Evolutionary conservation across 73 alveolate species (phyloP), one percentile per base, ranked within the genome.

Genomic region (Stentor roeselii): DNA sequence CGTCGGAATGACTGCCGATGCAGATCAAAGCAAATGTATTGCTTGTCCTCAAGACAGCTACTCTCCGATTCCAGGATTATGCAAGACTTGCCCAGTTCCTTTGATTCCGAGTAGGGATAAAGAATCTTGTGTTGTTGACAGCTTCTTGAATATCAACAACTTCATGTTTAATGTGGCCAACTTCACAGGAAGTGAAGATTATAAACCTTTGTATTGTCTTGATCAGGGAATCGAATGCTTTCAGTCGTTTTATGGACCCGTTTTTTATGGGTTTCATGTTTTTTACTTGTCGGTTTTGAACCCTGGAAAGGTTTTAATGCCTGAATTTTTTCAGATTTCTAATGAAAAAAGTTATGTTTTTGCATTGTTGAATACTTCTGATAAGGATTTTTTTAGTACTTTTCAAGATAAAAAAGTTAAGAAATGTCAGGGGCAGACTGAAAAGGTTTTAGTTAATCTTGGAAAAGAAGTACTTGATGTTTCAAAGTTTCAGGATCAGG

Each of bases 201-300:
- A 67, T 40, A 36, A n/a, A 30, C 34, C 80, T 30, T 0, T 27
- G 21, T 67, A 67, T 40, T 67, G 80, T 2, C 21, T 27, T 30
- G 80, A 67, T 1, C 42, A 67, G 21, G 21, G 80, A 1, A 67
- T 67, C 42, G 21, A 30, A 21, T 67, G 80, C 42, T 32, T 27
- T 67, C 42, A 34, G 27, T 27, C 80, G 11, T 67, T 67, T 32
- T 67, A 30, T 67, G 80, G 80, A 2, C 80, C 80, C 11, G 41
- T n/a, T 2, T 11, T 67, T 21, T n/a, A 21, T 2, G 34, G 34
- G 11, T 36, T 27, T 21, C 1, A 34, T 32, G 11, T 21, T 67
- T 67, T 67, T 67, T 67, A 67, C 41, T 30, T 67, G 34, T 67
- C 80, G 34, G 37, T 67, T 67, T 36, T 2, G 41, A 67, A 67